Evolutionary conservation across 1,284 basidiomycete genomes (phyloP), one percentile per base, ranked within the genome.

Genomic region (Sutorius eximius): DNA sequence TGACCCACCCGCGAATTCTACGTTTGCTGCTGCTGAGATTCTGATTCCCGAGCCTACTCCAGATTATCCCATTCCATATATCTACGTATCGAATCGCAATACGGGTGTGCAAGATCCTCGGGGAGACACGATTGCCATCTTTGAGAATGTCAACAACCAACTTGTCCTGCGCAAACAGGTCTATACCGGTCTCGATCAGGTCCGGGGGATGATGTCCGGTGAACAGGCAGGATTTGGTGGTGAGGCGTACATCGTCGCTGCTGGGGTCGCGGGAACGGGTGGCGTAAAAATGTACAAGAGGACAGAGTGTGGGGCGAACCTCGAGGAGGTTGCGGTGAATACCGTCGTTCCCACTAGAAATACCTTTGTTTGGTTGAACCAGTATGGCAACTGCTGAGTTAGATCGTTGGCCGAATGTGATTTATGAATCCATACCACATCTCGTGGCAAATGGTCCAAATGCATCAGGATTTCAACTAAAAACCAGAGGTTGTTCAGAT

Each of bases 81-180:
- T 89, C 55, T 89, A 87, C 71, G 77, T 78, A 27, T 86, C 84
- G n/a, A 89, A 89, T 71, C 78, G 86, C 51, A 86, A 87, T 66
- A 78, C 68, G 0, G 81, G 78, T 7, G 74, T 71, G 44, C 77
- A 74, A 62, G 78, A 74, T 53, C 66, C 73, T 53, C 74, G 70
- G 3, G 85, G 85, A 11, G 86, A 88, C 67, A 75, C 81, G 0
- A 85, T 88, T 57, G 81, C 83, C 9, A 80, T 89, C 56, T 84
- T 82, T 61, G 72, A 81, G 61, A 75, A 76, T 53, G 66, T 78
- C n/a, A 50, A 73, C 51, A 66, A 71, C 52, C 77, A 79, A 40
- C 62, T 80, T 30, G 64, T 68, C 15, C 68, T 85, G 37, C 66
- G 82, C 15, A 75, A 73, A n/a, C 80, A 84, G 51, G 78, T 86